Evolutionary conservation across 805 yeast species (phyloP).

Genomic region (Monosporozyma yasuniensis): DNA sequence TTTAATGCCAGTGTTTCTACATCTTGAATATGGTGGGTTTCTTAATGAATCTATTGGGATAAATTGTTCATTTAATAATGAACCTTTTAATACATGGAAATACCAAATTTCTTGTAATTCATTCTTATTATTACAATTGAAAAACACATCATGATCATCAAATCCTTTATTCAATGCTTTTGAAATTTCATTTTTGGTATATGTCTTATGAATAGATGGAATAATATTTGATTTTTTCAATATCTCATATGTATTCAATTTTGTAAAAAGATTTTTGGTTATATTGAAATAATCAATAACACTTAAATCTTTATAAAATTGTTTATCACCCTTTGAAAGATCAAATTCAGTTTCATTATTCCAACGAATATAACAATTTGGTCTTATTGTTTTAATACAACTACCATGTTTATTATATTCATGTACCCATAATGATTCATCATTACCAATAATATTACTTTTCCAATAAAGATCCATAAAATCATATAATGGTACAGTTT

Average conservation of each 20-base stretch:
- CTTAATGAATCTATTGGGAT: constrained; percentile 48
- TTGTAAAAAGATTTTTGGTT: constrained; percentile 47
- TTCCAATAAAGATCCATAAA: constrained; percentile 64
- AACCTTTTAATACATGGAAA: constrained; percentile 65
- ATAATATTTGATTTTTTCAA: constrained; percentile 58
- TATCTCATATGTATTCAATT: constrained; percentile 59
- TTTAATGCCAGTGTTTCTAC: constrained; percentile 62
- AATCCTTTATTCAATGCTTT: constrained; percentile 43
- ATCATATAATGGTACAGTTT: constrained; percentile 32
- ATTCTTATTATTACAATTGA: constrained; percentile 48
- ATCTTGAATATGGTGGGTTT: constrained; percentile 39
- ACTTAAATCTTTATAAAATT: constrained; percentile 10
- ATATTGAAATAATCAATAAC: constrained; percentile 66
- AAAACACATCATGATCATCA: constrained; percentile 45
- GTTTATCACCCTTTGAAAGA: background rate
- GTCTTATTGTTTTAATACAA: constrained; percentile 72
- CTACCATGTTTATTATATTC: constrained; percentile 94
- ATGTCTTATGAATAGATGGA: constrained; percentile 52
- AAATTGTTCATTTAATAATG: constrained; percentile 58
- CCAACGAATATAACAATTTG: constrained; percentile 52
- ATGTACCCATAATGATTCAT: constrained; percentile 72
- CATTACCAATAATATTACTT: constrained; percentile 57
- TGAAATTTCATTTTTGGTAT: constrained; percentile 47
- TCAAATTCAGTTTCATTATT: constrained; percentile 5
- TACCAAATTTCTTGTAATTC: constrained; percentile 57